Evolutionary conservation across 805 yeast genomes (phyloP), one percentile per base, ranked within the genome.

Genomic region (Starmerella stellata): DNA sequence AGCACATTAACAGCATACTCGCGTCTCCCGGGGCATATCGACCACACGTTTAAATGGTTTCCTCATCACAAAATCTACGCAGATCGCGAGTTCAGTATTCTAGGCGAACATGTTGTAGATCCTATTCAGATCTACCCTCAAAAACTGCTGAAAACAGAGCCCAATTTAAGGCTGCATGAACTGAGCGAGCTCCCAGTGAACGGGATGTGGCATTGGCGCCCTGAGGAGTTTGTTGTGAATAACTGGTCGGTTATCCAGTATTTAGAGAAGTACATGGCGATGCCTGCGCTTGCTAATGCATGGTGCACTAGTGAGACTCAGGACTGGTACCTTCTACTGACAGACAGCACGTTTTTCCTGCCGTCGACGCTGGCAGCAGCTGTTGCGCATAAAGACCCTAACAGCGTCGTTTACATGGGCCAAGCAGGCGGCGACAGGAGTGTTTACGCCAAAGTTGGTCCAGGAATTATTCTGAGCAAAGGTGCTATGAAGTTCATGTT

Each of bases 361-460:
- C 39, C 48, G 42, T 55, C 51, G 27, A 56, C 51, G 35, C 36
- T 61, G 33, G 42, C 48, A 19, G 37, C 38, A 8, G 47, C 42
- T 35, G 42, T 60, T 7, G 21, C 35, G 13, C 36, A 43, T 4
- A 35, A 45, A 23, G 47, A 58, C 36, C 54, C 55, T 15, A 43
- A 46, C 18, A 46, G 56, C 20, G 43, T 48, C 16, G 37, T 45
- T 23, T 60, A 58, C 39, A 39, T 57, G 28, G 64, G 64, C 1
- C 39, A 50, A 1, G 38, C 33, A 9, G 42, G 27, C 43, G 40
- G 5, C 9, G 46, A 38, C 32, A 38, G 42, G 18, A 39, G 42
- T 19, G 31, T 41, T 23, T 60, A 58, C 44, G 63, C 61, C n/a
- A 61, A 60, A 39, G 64, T 63, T 15, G 64, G 63, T 5, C 45